A percentile compares a stretch with the other conserved stretches of the same genome.
Evolutionary conservation across 2,329 filamentous ascomycete species (phyloP).

Genomic region (Fonsecaea multimorphosa): DNA sequence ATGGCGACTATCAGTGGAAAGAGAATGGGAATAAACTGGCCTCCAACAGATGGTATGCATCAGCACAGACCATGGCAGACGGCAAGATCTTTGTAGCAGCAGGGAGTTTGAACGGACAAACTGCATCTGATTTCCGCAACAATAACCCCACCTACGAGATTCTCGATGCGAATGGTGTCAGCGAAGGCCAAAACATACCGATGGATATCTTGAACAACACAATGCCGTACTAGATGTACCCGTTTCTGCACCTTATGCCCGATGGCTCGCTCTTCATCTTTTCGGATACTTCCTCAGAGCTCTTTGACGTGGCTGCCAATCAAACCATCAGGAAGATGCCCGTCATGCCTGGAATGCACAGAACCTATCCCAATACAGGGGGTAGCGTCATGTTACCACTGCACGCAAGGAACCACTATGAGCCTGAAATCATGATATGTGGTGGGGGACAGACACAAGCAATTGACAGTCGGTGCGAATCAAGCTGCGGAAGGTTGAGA

Average conservation of each 20-base stretch:
- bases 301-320: conserved; percentile 59
- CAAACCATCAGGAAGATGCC: conserved; percentile 55
- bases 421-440: conserved; percentile 63
- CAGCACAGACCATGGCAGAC: conserved; percentile 64
- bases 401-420: conserved; percentile 59
- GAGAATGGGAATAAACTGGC: conserved; percentile 63
- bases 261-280: conserved; percentile 65
- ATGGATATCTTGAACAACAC: conserved; percentile 63
- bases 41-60: conserved; percentile 66
- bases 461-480: conserved; percentile 63
- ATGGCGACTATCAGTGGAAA: conserved; percentile 56
- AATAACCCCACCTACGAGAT: conserved; percentile 70
- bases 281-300: conserved; percentile 61
- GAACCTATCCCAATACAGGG: conserved; percentile 67
- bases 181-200: conserved; percentile 54
- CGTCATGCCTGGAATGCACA: conserved; percentile 62
- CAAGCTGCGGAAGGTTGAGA: conserved; percentile 63
- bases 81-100: conserved; percentile 65
- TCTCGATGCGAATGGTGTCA: conserved; percentile 56
- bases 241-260: conserved; percentile 64
- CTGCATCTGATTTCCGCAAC: conserved; percentile 60
- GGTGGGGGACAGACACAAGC: conserved; percentile 67
- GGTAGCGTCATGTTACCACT: conserved; percentile 64
- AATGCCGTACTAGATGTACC: conserved; percentile 70
- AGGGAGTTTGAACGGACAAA: conserved; percentile 64